Base-by-base conservation (phyloP, 495 filamentous ascomycete genomes). In the Aspergillus nidulans region DNA sequence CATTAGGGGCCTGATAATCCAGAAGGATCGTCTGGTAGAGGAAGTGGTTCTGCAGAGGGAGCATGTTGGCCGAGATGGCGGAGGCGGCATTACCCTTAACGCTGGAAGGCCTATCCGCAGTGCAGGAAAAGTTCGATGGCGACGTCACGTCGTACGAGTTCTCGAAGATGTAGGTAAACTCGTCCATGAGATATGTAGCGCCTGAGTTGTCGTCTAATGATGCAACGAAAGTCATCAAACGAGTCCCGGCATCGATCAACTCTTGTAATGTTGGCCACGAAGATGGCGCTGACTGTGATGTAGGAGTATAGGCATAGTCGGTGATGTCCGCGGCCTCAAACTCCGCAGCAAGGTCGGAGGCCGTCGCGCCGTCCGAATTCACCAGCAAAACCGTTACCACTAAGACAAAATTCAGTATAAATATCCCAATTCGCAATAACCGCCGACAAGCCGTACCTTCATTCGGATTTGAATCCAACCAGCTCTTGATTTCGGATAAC, bases 121-220 rank as follows among this genome's bases (percentile, higher is more conserved):
- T 71, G 64, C 89, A 92, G 47, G 74, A 71, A 53, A 88, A 89
- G 65, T 89, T 88, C 1, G 65, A 77, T 1, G 74, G 60, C 51
- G 83, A 74, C 21, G 74, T 76, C 10, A 85, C 85, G 53, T 90
- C 86, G 71, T 87, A 92, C 0, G 81, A 79, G 21, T 86, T 90
- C 68, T 92, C 89, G 80, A 86, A 91, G 67, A 91, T 71, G 63
- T 85, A 87, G 41, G 71, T 77, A 68, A 89, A 91, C 67, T 92
- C 81, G 65, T 88, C 80, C 49, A 90, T 74, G 6, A 91, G 80
- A 74, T 89, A 90, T 0, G 84, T 78, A 54, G 81, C 77, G 0
- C 59, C 53, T 9, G 70, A 60, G 48, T 77, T 75, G 38, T 52
- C 57, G 18, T 64, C 61, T 45, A 87, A 61, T 21, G 74, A 75